Evolutionary conservation across 768 basidiomycete species (phyloP).

Genomic region (Saitozyma sp.): DNA sequence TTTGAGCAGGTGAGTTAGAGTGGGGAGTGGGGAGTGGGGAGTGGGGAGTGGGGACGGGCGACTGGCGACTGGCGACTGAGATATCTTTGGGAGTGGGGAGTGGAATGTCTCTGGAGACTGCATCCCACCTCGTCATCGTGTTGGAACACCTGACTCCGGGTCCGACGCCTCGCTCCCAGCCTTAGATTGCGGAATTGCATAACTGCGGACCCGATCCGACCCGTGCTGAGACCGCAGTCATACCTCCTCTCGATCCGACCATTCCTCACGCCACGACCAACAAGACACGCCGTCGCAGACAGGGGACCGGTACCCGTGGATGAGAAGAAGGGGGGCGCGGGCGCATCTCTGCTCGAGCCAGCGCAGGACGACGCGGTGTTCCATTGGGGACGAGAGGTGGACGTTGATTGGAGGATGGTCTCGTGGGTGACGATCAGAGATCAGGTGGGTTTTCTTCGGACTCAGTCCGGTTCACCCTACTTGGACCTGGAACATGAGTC

Average conservation of each 20-base stretch:
- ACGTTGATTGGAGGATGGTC: constrained; percentile 46
- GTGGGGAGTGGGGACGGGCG: no score
- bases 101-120: no score
- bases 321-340: constrained; percentile 9
- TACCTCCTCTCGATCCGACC: constrained; percentile 51
- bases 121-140: no score
- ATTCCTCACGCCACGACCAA: constrained; percentile 42
- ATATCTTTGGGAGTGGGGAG: no score
- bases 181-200: not conserved
- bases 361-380: constrained; percentile 48
- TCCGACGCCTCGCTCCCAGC: not conserved
- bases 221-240: constrained; percentile 31
- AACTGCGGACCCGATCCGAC: not conserved
- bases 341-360: constrained; percentile 19
- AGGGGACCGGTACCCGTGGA: constrained; percentile 15
- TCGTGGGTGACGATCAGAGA: constrained; percentile 49
- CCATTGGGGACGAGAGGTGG: constrained; percentile 47
- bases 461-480: not conserved
- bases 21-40: not conserved
- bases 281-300: constrained; percentile 8
- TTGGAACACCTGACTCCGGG: no score
- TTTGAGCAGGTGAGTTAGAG: constrained; percentile 52
- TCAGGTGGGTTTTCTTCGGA: constrained; percentile 35
- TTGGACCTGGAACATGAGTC: no score
- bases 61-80: no score